Evolutionary conservation across 164 flowering plant species (phyloP).

Genomic region (Magnolia sinica): DNA sequence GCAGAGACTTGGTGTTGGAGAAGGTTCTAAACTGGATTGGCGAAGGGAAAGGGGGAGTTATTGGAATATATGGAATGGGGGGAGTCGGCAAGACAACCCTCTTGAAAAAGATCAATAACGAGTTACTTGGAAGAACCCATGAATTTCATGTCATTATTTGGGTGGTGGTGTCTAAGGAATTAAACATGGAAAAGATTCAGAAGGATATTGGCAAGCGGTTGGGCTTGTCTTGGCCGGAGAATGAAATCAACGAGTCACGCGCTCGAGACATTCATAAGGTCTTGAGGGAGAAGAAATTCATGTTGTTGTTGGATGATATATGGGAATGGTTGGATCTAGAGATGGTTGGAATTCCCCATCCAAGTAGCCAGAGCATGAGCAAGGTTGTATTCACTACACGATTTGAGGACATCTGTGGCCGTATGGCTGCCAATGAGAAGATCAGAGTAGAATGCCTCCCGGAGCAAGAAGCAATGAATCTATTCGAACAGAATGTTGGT

Average conservation of each 20-base stretch:
- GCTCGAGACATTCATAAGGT: neutral
- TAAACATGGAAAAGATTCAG: neutral
- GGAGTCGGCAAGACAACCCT: conserved; percentile 15
- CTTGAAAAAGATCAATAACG: conserved; percentile 2
- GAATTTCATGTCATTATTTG: conserved; percentile 3
- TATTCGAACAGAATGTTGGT: conserved; percentile 11
- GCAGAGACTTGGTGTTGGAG: neutral
- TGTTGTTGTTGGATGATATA: conserved; percentile 11
- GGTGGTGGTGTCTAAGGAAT: neutral
- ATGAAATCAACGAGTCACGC: neutral
- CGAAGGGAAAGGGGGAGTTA: neutral
- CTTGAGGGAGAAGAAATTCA: conserved; percentile 5
- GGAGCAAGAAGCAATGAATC: conserved; percentile 4
- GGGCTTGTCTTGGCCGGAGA: no score
- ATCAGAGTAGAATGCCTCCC: conserved; percentile 4
- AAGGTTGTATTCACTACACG: conserved; percentile 12
- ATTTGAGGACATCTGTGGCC: neutral
- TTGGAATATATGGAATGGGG: conserved; percentile 16
- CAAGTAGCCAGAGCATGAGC: neutral
- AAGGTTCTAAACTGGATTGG: neutral
- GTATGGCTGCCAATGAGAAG: conserved; percentile 7
- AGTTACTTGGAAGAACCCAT: neutral
- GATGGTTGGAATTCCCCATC: conserved; percentile 3
- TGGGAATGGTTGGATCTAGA: conserved; percentile 11
- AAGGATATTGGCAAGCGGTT: no score